Evolutionary conservation across 192 early-diverging fungal genomes (phyloP).

Genomic region (Coemansia sp.): DNA sequence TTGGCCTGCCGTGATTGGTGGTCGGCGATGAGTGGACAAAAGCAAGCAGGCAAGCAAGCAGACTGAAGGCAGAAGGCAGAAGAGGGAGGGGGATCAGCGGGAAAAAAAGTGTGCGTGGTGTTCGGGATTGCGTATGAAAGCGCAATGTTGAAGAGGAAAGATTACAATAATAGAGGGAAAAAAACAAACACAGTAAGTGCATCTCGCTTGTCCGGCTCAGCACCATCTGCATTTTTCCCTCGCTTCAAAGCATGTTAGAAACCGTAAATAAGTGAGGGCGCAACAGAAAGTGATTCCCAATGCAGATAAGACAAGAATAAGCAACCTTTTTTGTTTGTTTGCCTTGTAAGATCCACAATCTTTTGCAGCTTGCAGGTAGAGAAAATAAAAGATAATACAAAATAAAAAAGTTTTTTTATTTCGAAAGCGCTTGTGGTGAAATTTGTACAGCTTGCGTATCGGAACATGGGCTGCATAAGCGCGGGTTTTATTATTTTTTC

Average conservation of each 20-base stretch:
- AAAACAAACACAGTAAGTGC: background rate
- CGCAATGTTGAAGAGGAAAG: conserved; percentile 16
- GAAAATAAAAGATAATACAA: background rate
- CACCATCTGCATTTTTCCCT: no score
- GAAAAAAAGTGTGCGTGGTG: background rate
- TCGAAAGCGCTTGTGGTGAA: background rate
- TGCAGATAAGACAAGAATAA: conserved; percentile 5
- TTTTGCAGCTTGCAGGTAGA: background rate
- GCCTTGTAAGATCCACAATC: background rate
- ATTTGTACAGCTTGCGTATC: conserved; percentile 8
- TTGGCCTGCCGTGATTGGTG: no score
- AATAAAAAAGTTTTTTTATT: background rate
- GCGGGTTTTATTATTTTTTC: background rate
- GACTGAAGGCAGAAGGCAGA: background rate
- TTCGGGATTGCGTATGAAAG: conserved; percentile 21
- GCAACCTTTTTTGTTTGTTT: conserved; percentile 2
- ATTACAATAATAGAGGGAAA: background rate
- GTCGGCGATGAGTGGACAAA: no score
- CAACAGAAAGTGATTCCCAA: background rate
- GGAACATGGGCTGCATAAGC: conserved; percentile 11
- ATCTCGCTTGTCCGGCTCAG: background rate
- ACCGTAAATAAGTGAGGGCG: background rate
- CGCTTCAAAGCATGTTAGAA: no score
- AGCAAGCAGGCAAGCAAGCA: no score
- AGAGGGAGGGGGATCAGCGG: conserved; percentile 8